Evolutionary conservation across 2,329 filamentous ascomycete genomes (phyloP), one percentile per base, ranked within the genome.

Genomic region (Fusarium piperis): DNA sequence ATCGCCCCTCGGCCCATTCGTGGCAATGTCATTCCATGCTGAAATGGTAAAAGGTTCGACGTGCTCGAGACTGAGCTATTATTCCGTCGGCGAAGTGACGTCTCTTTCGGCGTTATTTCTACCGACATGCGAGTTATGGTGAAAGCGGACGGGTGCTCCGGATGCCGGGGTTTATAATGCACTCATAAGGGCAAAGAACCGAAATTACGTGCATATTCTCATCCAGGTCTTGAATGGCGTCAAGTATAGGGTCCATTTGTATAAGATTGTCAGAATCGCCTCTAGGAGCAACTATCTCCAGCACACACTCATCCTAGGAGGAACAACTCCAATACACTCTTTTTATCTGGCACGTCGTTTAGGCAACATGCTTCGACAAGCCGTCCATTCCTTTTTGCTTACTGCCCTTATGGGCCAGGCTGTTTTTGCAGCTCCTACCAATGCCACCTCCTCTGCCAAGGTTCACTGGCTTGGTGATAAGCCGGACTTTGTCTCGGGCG

Each of bases 391-490:
- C 18, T 73, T 73, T 56, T 33, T 73, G 26, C 48, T 71, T 9
- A 66, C 68, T 33, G 65, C 46, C 10, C 53, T 71, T 8, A 33
- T 67, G 52, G 55, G 64, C 46, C 66, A 68, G 10, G 63, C 71
- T 6, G 36, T 55, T 16, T 52, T 56, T 62, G 71, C 68, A 11
- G 62, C 64, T 16, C 66, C 71, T 2, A 62, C 64, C 30, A 76
- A 76, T 39, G 67, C 64, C 12, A 64, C 71, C 9, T 76, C 74
- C 1, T 68, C 74, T 4, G 73, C 65, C 11, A 76, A 67, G 26
- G 80, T 83, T 13, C 76, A 74, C 39, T 86, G 84, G 84, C 75
- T 86, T 6, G 83, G 82, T 15, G 75, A 79, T 9, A 78, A 78
- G 13, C 83, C 84, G 0, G 66, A 72, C 3, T 72, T 78, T 55